These are phyloP conservation scores for Cryoendolithus antarcticus DNA, from an alignment of 2,329 filamentous ascomycete species.

Conservation along the genomic window DNA sequence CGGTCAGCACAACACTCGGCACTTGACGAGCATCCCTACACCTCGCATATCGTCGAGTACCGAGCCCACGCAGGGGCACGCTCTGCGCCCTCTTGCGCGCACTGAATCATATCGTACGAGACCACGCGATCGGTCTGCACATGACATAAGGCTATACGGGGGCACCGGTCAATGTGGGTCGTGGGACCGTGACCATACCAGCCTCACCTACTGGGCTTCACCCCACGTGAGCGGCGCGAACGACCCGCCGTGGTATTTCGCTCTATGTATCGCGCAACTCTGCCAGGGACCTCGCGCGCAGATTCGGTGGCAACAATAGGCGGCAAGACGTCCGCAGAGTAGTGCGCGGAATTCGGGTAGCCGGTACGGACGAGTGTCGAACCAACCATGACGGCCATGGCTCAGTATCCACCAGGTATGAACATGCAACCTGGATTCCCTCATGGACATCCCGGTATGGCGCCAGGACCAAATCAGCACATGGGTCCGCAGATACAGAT, in stretches of 20 bases:
- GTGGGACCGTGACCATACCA: too few species aligned
- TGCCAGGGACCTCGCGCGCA: too few species aligned
- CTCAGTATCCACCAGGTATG: slow-evolving; percentile 54
- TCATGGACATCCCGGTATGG: slow-evolving; percentile 50
- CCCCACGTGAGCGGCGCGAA: too few species aligned
- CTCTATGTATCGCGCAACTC: too few species aligned
- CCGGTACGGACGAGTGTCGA: slow-evolving; percentile 4
- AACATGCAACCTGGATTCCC: slow-evolving; percentile 58
- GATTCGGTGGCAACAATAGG: too few species aligned
- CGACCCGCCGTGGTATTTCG: too few species aligned
- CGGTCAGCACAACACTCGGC: not conserved
- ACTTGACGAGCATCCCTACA: not conserved
- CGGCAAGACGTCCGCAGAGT: too few species aligned
- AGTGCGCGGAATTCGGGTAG: not conserved
- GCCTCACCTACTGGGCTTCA: too few species aligned
- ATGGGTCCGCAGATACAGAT: slow-evolving; percentile 60
- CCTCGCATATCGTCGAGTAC: slow-evolving; percentile 6
- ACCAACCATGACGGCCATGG: slow-evolving; percentile 49
- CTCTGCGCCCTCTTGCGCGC: slow-evolving; percentile 13
- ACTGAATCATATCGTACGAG: too few species aligned
- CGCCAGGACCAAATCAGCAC: slow-evolving; percentile 57
- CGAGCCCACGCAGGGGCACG: slow-evolving; percentile 24
- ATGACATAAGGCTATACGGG: not conserved
- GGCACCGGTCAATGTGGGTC: too few species aligned
- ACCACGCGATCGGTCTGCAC: too few species aligned